Evolutionary conservation across 257 asterid species (phyloP).

Genomic region (Nicotiana tabacum): DNA sequence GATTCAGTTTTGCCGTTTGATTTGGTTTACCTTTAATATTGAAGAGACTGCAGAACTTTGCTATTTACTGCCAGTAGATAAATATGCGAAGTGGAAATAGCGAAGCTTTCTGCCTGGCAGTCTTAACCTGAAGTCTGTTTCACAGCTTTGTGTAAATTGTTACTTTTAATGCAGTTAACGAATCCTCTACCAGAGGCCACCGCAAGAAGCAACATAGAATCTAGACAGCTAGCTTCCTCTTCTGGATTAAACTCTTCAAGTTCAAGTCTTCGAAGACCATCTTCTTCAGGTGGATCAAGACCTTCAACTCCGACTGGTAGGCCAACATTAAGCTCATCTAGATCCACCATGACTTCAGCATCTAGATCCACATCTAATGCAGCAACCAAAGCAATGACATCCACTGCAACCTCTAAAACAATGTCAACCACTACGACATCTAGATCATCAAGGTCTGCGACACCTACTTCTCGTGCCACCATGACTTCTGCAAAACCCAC

Average conservation of each 20-base stretch:
- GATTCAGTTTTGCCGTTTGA: background rate
- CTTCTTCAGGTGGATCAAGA: slow-evolving; percentile 93
- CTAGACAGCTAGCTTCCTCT: slow-evolving; percentile 54
- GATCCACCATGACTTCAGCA: slow-evolving; percentile 12
- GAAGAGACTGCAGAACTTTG: background rate
- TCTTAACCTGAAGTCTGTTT: background rate
- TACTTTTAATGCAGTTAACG: slow-evolving; percentile 53
- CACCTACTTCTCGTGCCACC: slow-evolving; percentile 75
- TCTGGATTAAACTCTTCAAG: slow-evolving; percentile 64
- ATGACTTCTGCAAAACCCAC: slow-evolving; percentile 50
- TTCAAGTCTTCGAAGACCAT: slow-evolving; percentile 71
- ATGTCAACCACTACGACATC: slow-evolving; percentile 23
- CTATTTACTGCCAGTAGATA: background rate
- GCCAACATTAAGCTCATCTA: slow-evolving; percentile 43
- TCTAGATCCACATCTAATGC: slow-evolving; percentile 44
- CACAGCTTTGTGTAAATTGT: slow-evolving; percentile 11
- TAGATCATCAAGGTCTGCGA: slow-evolving; percentile 73
- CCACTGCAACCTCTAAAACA: slow-evolving; percentile 25
- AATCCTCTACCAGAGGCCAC: slow-evolving; percentile 57
- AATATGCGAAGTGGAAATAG: background rate
- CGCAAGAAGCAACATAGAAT: slow-evolving; percentile 54
- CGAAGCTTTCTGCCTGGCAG: background rate
- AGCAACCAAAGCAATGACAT: slow-evolving; percentile 36
- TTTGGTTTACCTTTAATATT: background rate
- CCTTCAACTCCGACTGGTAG: slow-evolving; percentile 91